Percentiles rank a stretch among this genome's conserved stretches.
phyloP scores from a whole-genome alignment of 1,284 basidiomycete species.

The Trichosporon sp. region DNA sequence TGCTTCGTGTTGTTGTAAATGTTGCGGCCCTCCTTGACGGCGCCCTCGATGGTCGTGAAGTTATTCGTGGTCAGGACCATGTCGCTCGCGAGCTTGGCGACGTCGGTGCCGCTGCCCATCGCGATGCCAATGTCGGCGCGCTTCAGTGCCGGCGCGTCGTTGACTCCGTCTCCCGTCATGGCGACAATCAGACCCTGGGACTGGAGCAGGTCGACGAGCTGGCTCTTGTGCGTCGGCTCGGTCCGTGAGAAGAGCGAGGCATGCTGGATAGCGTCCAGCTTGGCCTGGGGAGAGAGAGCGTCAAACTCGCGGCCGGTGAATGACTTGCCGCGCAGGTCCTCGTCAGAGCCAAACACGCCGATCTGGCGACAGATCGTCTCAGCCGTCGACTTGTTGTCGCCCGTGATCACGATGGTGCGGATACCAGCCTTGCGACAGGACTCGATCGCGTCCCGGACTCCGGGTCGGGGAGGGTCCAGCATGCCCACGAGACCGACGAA shows the following conservation, averaged over 20 bases:
- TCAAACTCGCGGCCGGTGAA: slow-evolving; percentile 94
- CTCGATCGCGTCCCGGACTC: slow-evolving; percentile 82
- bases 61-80: slow-evolving; percentile 76
- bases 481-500: slow-evolving; percentile 96
- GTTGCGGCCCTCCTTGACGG: slow-evolving; percentile 92
- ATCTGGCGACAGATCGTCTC: slow-evolving; percentile 96
- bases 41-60: slow-evolving; percentile 85
- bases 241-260: slow-evolving; percentile 91
- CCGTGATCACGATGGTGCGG: slow-evolving; percentile 94
- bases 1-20: slow-evolving; percentile 99
- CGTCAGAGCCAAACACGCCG: slow-evolving; percentile 82
- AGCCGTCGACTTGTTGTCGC: slow-evolving; percentile 97
- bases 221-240: slow-evolving; percentile 92
- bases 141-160: slow-evolving; percentile 94
- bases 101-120: slow-evolving; percentile 99
- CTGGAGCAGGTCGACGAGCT: slow-evolving; percentile 94
- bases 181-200: slow-evolving; percentile 91
- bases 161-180: slow-evolving; percentile 96
- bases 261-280: slow-evolving; percentile 78
- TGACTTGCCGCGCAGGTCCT: slow-evolving; percentile 85
- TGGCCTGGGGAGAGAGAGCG: slow-evolving; percentile 74
- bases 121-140: slow-evolving; percentile 97
- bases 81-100: slow-evolving; percentile 96
- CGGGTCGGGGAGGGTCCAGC: slow-evolving; percentile 96
- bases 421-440: slow-evolving; percentile 93